Evolutionary conservation across 805 yeast species (phyloP), one percentile per base, ranked within the genome.

Genomic region (Pichia thaimueangensis): DNA sequence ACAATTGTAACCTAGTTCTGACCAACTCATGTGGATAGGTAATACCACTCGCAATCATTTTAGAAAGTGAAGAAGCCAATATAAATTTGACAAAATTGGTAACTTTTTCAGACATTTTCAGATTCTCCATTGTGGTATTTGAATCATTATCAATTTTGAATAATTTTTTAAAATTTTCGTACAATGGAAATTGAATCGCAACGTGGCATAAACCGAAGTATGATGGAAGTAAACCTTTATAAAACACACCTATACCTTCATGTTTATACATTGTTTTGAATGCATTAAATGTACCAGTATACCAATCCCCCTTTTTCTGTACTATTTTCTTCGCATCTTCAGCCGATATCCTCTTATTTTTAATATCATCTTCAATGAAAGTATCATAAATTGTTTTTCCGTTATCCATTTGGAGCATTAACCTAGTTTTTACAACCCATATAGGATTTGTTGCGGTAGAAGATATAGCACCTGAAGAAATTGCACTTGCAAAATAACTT

Each of bases 1-100:
- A 55, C 27, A 85, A 75, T 64, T 91, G 98, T 76, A 88, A 74
- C 54, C 97, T 73, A 11, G 97, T 89, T 53, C 98, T 73, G 37
- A 93, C 69, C 25, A 91, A 89, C 61, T 91, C 98, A 64, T 91
- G 98, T 2, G 98, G 97, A 58, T 91, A 91, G 0, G 97, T 91
- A 41, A 86, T 70, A 1, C 86, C 71, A 36, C 93, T 81, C 4
- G 97, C 97, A 39, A 82, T 69, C 83, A 89, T 84, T 60, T 91
- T 91, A 5, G 96, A 83, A 11, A 80, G 53, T 12, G 89, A 75
- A 2, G 95, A 83, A 3, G 97, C 94, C 19, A 68, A 52, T 2
- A 80, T 69, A 31, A 79, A 59, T 46, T 74, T 71, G 12, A 62
- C 39, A 29, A 77, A 60, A 27, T 48, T 45, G 21, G n/a, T 30